Base-by-base conservation (phyloP, 495 filamentous ascomycete genomes). In the Jackrogersella multiformis region DNA sequence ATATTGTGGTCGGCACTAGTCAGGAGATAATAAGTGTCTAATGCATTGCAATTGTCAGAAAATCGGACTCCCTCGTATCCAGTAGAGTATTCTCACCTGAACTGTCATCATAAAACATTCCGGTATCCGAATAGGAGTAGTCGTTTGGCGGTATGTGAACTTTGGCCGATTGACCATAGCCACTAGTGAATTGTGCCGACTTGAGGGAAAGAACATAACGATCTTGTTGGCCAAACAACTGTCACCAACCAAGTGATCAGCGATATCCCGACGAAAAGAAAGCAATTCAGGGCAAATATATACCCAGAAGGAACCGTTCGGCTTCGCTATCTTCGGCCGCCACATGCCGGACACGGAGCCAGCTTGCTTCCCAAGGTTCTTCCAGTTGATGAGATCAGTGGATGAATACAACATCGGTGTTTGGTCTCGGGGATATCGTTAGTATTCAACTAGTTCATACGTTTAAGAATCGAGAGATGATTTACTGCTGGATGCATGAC, bases 211-310 rank as follows among this genome's bases (percentile, higher is more conserved):
- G 75, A 10, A 79, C 73, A 41, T 80, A 77, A 15, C 80, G 75
- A 45, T 83, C 76, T 28, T 81, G 74, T 65, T 83, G 81, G 2
- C 81, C 81, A 69, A 76, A 83, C 12, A 83, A 73, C 79, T 79
- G 55, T 66, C 32, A 10, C 38, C 20, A 16, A 16, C 23, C 32
- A 54, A 48, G 10, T 15, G 9, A 21, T 64, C 26, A 63, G 38
- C 23, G 39, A 24, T 4, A 2, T 44, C 24, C 15, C 13, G n/a
- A 10, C 5, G 18, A 13, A 0, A 15, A 12, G 20, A 24, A 1
- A n/a, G 8, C 6, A 8, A 21, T 35, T 45, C 32, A 18, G 10
- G 6, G 18, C 10, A 10, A 9, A 18, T n/a, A 24, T 24, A 51
- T 74, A 77, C 77, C 74, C 75, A 81, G 42, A 76, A 83, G 2